Evolutionary conservation across 345 rosid species (phyloP), one percentile per base, ranked within the genome.

Genomic region (Microthlaspi erraticum): DNA sequence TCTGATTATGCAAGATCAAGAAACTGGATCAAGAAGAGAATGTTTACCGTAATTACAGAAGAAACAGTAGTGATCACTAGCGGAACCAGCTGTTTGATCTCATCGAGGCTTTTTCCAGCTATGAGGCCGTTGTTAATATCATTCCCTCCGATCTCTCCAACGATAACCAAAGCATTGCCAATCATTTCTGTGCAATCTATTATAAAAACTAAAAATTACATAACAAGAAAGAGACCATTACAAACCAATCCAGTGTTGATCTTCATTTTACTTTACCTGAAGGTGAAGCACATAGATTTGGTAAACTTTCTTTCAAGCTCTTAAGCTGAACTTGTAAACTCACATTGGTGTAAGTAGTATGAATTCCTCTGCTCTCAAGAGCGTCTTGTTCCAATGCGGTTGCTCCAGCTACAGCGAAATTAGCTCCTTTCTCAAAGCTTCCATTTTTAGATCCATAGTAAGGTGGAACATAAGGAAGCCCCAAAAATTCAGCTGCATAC

Each of bases 101-200:
- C 79, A 19, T 73, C 59, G 1, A 31, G 8, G 42, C 38, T 61
- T 64, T 56, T 75, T 4, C 82, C 70, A 16, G 8, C 16, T 2
- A 64, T 5, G 55, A 84, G 61, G 0, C 69, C 72, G 14, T 64
- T 17, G 39, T 79, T 74, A 60, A 77, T 80, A 36, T 84, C 88
- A n/a, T 86, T 86, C 18, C 88, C 85, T 52, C 91, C 86, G 2
- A 86, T 84, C 62, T 82, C 88, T 77, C 91, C 91, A 60, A 82
- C 17, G 1, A 81, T 60, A 43, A 86, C 46, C 73, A 86, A 55
- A 8, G 88, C 82, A 36, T 48, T 66, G 0, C 57, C 10, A 0
- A 86, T 73, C 31, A 64, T 49, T 9, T 79, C 64, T 4, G 3
- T 50, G 70, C 85, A 81, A 16, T 78, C 91, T 82, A 56, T 43